Evolutionary conservation across 2,329 filamentous ascomycete genomes (phyloP).

Genomic region (Aspergillus hortae): DNA sequence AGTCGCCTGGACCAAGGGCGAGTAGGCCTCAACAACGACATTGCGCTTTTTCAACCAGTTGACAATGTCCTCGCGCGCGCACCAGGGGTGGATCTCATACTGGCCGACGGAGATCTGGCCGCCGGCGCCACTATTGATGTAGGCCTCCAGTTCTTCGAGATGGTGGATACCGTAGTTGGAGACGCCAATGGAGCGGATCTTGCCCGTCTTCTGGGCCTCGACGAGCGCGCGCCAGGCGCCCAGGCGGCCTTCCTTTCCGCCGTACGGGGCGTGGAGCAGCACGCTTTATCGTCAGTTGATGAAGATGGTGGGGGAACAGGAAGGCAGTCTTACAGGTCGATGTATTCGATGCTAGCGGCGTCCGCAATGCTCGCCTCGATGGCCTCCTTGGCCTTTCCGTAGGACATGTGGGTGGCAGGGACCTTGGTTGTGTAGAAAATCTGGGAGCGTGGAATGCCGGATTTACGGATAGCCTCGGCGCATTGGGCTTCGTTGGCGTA

Average conservation of each 20-base stretch:
- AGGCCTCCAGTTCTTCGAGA: constrained; percentile 38
- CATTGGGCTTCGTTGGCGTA: constrained; percentile 59
- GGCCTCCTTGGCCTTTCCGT: constrained; percentile 61
- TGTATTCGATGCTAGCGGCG: constrained; percentile 61
- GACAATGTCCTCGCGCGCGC: constrained; percentile 72
- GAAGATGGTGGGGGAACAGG: not conserved
- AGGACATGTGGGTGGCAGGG: constrained; percentile 51
- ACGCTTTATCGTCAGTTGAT: constrained; percentile 22
- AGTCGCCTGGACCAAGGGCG: constrained; percentile 44
- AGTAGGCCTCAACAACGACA: constrained; percentile 58
- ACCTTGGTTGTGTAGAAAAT: constrained; percentile 65
- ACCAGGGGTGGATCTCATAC: constrained; percentile 88
- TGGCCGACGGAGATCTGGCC: constrained; percentile 80
- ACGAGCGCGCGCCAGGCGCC: constrained; percentile 41
- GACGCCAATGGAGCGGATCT: constrained; percentile 40
- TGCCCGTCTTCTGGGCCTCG: constrained; percentile 37
- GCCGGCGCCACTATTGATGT: constrained; percentile 40
- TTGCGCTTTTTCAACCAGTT: constrained; percentile 67
- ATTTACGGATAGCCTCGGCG: constrained; percentile 50
- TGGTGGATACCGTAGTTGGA: constrained; percentile 41
- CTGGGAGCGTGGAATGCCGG: constrained; percentile 51
- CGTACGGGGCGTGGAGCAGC: constrained; percentile 39
- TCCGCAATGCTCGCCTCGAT: constrained; percentile 61
- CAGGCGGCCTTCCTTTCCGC: constrained; percentile 34
- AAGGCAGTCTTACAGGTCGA: constrained; percentile 53